A percentile compares a stretch with the other conserved stretches of the same genome.
Evolutionary conservation across 768 basidiomycete species (phyloP).

Genomic region (Collybia sp.): DNA sequence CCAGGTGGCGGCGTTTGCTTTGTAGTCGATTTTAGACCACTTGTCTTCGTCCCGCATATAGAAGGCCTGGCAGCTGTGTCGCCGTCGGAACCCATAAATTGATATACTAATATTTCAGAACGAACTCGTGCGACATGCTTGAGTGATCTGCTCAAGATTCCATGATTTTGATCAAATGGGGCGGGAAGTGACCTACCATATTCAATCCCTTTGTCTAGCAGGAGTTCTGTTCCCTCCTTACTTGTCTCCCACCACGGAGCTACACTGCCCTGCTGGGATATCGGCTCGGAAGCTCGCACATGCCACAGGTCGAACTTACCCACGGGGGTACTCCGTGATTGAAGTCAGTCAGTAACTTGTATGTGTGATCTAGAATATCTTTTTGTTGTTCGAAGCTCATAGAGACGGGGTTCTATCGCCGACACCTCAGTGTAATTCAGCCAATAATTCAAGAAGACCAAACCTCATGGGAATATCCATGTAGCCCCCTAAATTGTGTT

Average conservation of each 20-base stretch:
- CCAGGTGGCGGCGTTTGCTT: conserved; percentile 54
- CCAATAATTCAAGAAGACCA: conserved; percentile 1
- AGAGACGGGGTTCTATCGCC: conserved; percentile 49
- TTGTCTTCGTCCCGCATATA: conserved; percentile 64
- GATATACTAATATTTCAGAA: conserved; percentile 17
- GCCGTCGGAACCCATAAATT: not conserved
- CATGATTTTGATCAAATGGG: not conserved
- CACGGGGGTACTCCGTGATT: conserved; percentile 55
- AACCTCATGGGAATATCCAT: conserved; percentile 71
- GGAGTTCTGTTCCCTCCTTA: conserved; percentile 57
- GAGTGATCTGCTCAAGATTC: conserved; percentile 5
- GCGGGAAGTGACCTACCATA: conserved; percentile 41
- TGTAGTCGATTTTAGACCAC: conserved; percentile 73
- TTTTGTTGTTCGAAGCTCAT: conserved; percentile 65
- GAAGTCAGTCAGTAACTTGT: conserved; percentile 60
- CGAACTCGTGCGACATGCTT: conserved; percentile 12
- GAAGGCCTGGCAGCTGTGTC: conserved; percentile 50
- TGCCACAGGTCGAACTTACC: conserved; percentile 9
- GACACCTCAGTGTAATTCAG: not conserved
- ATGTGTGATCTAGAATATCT: conserved; percentile 65
- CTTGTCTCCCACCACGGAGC: conserved; percentile 82
- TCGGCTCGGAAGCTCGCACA: no score
- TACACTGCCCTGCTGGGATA: conserved; percentile 40
- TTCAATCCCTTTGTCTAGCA: conserved; percentile 70
- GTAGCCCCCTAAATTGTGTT: conserved; percentile 43